phyloP scores from a whole-genome alignment of 805 yeast species.

The Starmerella bombicola region DNA sequence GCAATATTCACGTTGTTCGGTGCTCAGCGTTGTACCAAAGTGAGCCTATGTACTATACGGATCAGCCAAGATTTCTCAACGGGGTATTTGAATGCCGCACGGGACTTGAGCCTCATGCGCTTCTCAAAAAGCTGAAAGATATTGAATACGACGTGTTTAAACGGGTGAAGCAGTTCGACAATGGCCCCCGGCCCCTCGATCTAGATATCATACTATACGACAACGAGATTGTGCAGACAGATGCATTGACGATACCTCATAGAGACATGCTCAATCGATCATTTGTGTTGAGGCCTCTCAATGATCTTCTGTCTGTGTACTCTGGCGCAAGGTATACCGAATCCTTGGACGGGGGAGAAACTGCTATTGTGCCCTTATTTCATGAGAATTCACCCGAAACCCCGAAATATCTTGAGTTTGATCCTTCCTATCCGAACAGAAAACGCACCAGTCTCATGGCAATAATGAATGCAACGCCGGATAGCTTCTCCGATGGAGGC shows the following conservation, averaged over 20 bases:
- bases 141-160: slow-evolving; percentile 64
- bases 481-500: slow-evolving; percentile 91
- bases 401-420: slow-evolving; percentile 2
- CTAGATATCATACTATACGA: slow-evolving; percentile 74
- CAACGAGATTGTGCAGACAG: slow-evolving; percentile 39
- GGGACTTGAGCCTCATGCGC: slow-evolving; percentile 45
- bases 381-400: not conserved
- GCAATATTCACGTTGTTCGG: slow-evolving; percentile 38
- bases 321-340: slow-evolving; percentile 29
- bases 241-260: slow-evolving; percentile 68
- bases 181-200: slow-evolving; percentile 89
- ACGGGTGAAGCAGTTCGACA: slow-evolving; percentile 66
- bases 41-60: slow-evolving; percentile 79
- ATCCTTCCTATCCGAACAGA: not conserved
- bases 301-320: slow-evolving; percentile 44
- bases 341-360: slow-evolving; percentile 4
- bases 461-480: slow-evolving; percentile 80
- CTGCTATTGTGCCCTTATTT: slow-evolving; percentile 6
- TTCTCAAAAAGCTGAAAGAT: slow-evolving; percentile 49
- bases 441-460: slow-evolving; percentile 67
- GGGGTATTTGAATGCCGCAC: slow-evolving; percentile 69
- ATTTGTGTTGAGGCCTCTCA: slow-evolving; percentile 79
- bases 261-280: slow-evolving; percentile 76
- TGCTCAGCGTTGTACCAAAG: slow-evolving; percentile 77
- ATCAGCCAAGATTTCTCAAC: slow-evolving; percentile 72